phyloP scores from a whole-genome alignment of 305 asterid species.

The Euphrasia arctica region DNA sequence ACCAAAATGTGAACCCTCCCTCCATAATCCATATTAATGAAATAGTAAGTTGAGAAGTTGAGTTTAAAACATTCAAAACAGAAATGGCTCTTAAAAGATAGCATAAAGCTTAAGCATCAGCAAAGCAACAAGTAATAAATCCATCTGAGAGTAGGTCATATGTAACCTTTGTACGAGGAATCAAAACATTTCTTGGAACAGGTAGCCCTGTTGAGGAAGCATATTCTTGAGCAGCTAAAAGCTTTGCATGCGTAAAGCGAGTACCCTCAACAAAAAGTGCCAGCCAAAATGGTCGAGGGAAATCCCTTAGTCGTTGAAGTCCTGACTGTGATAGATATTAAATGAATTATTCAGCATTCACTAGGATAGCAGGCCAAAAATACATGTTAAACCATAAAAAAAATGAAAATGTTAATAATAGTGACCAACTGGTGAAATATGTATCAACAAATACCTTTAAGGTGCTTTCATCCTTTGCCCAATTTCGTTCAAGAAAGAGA shows the following conservation, averaged over 20 bases:
- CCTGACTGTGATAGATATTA: constrained; percentile 59
- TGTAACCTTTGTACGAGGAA: constrained; percentile 94
- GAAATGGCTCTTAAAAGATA: constrained; percentile 2
- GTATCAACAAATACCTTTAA: constrained; percentile 55
- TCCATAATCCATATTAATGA: constrained; percentile 8
- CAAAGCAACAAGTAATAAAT: constrained; percentile 6
- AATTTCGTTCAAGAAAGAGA: constrained; percentile 91
- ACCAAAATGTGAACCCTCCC: background rate
- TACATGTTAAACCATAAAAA: constrained; percentile 18
- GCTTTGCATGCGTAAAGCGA: constrained; percentile 95
- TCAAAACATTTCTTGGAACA: constrained; percentile 86
- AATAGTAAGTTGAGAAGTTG: constrained; percentile 16
- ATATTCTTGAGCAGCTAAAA: constrained; percentile 94
- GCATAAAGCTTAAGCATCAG: constrained; percentile 15
- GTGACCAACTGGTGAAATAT: constrained; percentile 3
- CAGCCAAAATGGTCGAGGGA: constrained; percentile 90
- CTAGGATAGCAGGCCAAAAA: constrained; percentile 13
- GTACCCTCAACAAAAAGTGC: constrained; percentile 99
- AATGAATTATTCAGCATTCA: constrained; percentile 26
- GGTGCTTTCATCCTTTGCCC: constrained; percentile 90
- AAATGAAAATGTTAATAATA: constrained; percentile 8
- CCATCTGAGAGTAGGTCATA: constrained; percentile 22
- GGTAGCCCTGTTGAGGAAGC: constrained; percentile 79
- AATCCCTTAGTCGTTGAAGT: constrained; percentile 66
- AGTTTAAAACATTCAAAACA: no score